phyloP scores from a whole-genome alignment of 2,329 filamentous ascomycete genomes.

The Talaromyces sp. region DNA sequence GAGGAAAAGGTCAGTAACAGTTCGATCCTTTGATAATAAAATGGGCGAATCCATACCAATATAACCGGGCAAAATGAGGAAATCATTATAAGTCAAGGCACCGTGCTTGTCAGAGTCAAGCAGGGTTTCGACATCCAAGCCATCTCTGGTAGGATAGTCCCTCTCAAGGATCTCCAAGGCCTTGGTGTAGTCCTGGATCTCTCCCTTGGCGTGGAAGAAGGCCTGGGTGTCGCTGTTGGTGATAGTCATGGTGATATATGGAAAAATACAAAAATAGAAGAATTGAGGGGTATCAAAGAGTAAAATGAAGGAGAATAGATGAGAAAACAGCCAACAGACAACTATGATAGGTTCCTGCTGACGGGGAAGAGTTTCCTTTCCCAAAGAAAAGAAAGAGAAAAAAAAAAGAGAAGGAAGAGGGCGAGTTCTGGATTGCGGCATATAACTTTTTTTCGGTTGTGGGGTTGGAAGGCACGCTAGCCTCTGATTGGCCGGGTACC shows the following conservation, averaged over 20 bases:
- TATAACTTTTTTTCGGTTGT: constrained; percentile 20
- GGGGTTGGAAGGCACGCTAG: constrained; percentile 17
- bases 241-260: constrained; percentile 63
- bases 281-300: constrained; percentile 23
- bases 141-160: constrained; percentile 78
- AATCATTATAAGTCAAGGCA: constrained; percentile 98
- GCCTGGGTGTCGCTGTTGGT: constrained; percentile 63
- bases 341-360: constrained; percentile 50
- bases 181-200: constrained; percentile 69
- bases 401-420: constrained; percentile 26
- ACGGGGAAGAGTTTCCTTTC: constrained; percentile 61
- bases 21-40: neutral
- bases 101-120: constrained; percentile 90
- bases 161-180: constrained; percentile 75
- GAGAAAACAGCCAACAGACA: constrained; percentile 47
- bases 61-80: constrained; percentile 92
- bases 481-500: neutral
- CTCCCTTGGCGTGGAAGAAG: constrained; percentile 47
- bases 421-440: neutral
- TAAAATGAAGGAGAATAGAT: constrained; percentile 26
- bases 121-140: constrained; percentile 79
- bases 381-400: constrained; percentile 54
- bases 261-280: constrained; percentile 17
- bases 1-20: constrained; percentile 20
- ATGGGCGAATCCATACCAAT: constrained; percentile 61